Conservation (phyloP, 1,139 yeast species). For the Blastobotrys persicus region DNA sequence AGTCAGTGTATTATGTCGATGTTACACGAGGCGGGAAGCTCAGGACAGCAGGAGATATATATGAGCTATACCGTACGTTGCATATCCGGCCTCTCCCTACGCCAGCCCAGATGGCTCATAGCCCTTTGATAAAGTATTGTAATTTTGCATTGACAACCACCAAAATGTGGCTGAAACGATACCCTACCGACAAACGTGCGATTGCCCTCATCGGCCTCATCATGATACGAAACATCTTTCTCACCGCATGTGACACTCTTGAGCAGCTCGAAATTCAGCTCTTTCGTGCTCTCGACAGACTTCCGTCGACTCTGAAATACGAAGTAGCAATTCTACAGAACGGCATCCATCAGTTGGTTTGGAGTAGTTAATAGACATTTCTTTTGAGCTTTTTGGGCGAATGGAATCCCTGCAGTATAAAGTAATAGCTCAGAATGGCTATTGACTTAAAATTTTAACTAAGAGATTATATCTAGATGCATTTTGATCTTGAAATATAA, state of each 20-base stretch:
- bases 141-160: background rate
- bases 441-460: no score
- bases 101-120: background rate
- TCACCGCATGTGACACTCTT: conserved; percentile 5
- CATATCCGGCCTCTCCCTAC: conserved; percentile 8
- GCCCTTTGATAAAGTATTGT: background rate
- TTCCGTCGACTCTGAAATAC: background rate
- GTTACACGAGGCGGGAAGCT: conserved; percentile 15
- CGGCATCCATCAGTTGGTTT: background rate
- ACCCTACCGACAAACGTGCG: conserved; percentile 1
- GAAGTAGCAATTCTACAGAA: conserved; percentile 1
- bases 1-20: conserved; percentile 9
- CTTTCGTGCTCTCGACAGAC: conserved; percentile 2
- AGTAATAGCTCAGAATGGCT: no score
- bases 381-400: background rate
- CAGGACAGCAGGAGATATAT: conserved; percentile 12
- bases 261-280: conserved; percentile 3
- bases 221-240: conserved; percentile 3
- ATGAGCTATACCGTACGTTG: conserved; percentile 6
- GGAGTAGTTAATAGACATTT: background rate
- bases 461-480: no score
- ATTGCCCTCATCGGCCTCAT: conserved; percentile 5
- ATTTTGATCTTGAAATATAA: no score
- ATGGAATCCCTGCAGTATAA: no score
- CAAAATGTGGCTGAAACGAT: conserved; percentile 12